Base-by-base conservation (phyloP, 2,329 filamentous ascomycete genomes). In the Ascomycota sp. region DNA sequence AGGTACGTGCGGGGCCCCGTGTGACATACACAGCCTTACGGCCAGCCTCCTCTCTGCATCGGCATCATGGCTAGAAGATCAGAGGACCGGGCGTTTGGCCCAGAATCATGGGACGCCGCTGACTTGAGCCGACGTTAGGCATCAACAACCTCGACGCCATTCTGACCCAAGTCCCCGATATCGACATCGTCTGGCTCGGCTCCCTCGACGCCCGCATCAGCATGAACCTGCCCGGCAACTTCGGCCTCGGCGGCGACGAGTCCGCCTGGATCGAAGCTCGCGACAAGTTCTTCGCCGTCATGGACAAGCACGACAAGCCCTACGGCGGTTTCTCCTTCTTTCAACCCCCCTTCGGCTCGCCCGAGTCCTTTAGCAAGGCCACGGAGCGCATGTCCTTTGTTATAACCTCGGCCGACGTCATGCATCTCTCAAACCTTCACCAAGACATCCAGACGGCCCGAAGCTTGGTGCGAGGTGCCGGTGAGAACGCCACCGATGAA, bases 81-180 rank as follows among this genome's bases (percentile, higher is more conserved):
- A 5, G 16, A 5, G 16, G 16, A 21, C 16, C 16, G 16, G 16
- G 16, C 16, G 3, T 21, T 21, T 21, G 16, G 16, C 16, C 16
- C 3, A 21, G 16, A 21, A 21, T 21, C 16, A 21, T 5, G 16
- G 16, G 16, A 21, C 16, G 16, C 16, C 16, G 16, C 16, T 21
- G 16, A 21, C 16, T 21, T 5, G 16, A 21, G 16, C 3, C 16
- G 16, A 21, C 16, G 16, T 4, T 5, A 44, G 59, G 51, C 30
- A 47, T 62, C 37, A 44, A 57, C 34, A 62, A 64, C 42, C 56
- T 64, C n/a, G 59, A 64, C 39, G 57, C 48, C 29, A 62, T 64
- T 36, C 51, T 64, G 25, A 60, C 57, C 10, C 55, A 53, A 37
- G 50, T 52, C 24, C 55, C 56, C 1, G 54, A 61, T 29, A 59